phyloP scores from a whole-genome alignment of 1,139 yeast genomes.

The Blastobotrys petasosporus region DNA sequence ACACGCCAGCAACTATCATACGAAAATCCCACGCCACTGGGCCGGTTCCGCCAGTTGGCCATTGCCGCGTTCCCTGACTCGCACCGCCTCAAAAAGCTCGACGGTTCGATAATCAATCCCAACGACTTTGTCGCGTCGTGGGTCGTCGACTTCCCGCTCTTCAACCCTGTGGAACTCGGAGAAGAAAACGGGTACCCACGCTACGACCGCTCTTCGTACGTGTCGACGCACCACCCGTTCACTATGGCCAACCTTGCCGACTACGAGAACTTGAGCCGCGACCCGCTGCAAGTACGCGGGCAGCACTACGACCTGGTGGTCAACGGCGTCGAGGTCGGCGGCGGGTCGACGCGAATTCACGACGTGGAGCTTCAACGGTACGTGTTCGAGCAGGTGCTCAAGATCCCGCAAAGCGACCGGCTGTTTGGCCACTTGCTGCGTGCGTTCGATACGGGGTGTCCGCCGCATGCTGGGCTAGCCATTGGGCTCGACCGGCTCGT shows the following conservation, averaged over 20 bases:
- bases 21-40: constrained; percentile 95
- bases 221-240: constrained; percentile 93
- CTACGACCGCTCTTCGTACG: constrained; percentile 45
- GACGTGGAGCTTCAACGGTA: constrained; percentile 70
- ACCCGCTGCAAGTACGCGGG: constrained; percentile 70
- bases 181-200: constrained; percentile 47
- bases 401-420: constrained; percentile 42
- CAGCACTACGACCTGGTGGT: constrained; percentile 92
- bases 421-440: constrained; percentile 82
- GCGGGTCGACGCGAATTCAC: constrained; percentile 94
- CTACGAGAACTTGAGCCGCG: constrained; percentile 46
- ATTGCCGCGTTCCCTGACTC: constrained; percentile 47
- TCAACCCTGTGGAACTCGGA: constrained; percentile 50
- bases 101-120: constrained; percentile 14
- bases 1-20: constrained; percentile 62
- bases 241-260: constrained; percentile 81
- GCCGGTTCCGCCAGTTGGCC: constrained; percentile 72
- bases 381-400: constrained; percentile 38
- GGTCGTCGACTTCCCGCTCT: constrained; percentile 88
- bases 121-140: constrained; percentile 63
- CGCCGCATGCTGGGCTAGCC: constrained; percentile 98
- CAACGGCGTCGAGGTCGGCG: constrained; percentile 94
- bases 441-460: constrained; percentile 88
- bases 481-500: constrained; percentile 90
- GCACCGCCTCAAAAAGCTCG: constrained; percentile 36